Evolutionary conservation across 805 yeast genomes (phyloP).

Genomic region (Candida ipomoeae): DNA sequence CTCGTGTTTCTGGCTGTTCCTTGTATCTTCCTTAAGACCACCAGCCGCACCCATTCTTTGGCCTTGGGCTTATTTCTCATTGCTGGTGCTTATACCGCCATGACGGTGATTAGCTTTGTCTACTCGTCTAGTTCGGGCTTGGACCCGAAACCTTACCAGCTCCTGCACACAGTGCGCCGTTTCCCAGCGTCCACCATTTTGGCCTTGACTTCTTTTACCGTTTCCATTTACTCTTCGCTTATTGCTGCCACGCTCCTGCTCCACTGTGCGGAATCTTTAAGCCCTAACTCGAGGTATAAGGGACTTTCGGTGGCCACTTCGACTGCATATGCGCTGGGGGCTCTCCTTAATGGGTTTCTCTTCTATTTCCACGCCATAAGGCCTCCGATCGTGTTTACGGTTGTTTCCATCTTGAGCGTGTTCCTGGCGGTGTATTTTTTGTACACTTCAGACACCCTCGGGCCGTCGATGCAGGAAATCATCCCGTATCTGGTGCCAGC

Average conservation of each 20-base stretch:
- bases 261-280: conserved; percentile 48
- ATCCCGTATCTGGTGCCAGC: neutral
- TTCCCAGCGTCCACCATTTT: conserved; percentile 41
- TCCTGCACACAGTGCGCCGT: conserved; percentile 29
- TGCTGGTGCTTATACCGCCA: conserved; percentile 29
- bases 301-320: conserved; percentile 12
- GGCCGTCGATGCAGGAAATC: neutral
- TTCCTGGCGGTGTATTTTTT: neutral
- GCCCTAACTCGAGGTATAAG: conserved; percentile 36
- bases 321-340: conserved; percentile 5
- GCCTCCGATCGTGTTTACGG: neutral
- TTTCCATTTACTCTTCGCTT: conserved; percentile 45
- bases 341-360: neutral
- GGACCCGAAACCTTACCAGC: conserved; percentile 23
- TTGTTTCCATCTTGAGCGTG: neutral
- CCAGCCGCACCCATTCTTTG: conserved; percentile 45
- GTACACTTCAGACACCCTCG: neutral
- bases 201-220: conserved; percentile 42
- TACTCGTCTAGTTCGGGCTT: conserved; percentile 20
- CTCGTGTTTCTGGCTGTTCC: conserved; percentile 43
- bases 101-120: conserved; percentile 33
- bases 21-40: conserved; percentile 36
- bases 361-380: neutral
- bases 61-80: conserved; percentile 40
- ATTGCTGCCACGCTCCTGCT: conserved; percentile 47